Conservation (phyloP, 768 basidiomycete species). For the Podaxis sp. region DNA sequence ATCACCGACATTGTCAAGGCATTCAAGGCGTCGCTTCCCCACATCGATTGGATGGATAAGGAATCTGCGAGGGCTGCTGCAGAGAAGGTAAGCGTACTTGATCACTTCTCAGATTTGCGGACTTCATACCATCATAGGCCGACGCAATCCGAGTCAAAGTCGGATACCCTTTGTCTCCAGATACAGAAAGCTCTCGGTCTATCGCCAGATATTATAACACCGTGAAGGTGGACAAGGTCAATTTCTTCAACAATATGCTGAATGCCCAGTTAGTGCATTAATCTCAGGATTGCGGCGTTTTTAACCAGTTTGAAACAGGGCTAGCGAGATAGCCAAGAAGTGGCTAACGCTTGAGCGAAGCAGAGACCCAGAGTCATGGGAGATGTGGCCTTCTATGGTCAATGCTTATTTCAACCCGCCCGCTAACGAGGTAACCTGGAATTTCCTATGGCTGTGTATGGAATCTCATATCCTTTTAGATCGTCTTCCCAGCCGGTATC, state of each 20-base stretch:
- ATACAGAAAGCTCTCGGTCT: slow-evolving; percentile 69
- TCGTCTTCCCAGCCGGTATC: slow-evolving; percentile 96
- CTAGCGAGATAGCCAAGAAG: slow-evolving; percentile 58
- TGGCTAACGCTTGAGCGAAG: slow-evolving; percentile 74
- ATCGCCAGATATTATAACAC: slow-evolving; percentile 72
- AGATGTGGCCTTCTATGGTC: slow-evolving; percentile 84
- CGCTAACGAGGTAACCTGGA: slow-evolving; percentile 69
- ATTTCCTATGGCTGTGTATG: neutral
- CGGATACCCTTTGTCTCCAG: slow-evolving; percentile 87
- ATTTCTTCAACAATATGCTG: slow-evolving; percentile 86
- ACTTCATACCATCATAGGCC: slow-evolving; percentile 45
- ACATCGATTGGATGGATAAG: slow-evolving; percentile 91
- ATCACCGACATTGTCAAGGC: slow-evolving; percentile 76
- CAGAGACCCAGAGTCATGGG: slow-evolving; percentile 76
- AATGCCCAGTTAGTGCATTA: slow-evolving; percentile 46
- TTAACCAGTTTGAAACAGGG: slow-evolving; percentile 32
- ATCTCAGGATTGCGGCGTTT: neutral
- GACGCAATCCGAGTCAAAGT: slow-evolving; percentile 86
- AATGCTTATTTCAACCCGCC: slow-evolving; percentile 90
- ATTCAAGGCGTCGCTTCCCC: slow-evolving; percentile 74
- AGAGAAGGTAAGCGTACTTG: slow-evolving; percentile 58
- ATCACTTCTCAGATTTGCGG: slow-evolving; percentile 4
- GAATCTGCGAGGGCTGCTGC: slow-evolving; percentile 78
- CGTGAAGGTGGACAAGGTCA: slow-evolving; percentile 63
- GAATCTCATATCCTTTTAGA: slow-evolving; percentile 39